phyloP scores from a whole-genome alignment of 1,284 basidiomycete species.

The Apiotrichum porosum region DNA sequence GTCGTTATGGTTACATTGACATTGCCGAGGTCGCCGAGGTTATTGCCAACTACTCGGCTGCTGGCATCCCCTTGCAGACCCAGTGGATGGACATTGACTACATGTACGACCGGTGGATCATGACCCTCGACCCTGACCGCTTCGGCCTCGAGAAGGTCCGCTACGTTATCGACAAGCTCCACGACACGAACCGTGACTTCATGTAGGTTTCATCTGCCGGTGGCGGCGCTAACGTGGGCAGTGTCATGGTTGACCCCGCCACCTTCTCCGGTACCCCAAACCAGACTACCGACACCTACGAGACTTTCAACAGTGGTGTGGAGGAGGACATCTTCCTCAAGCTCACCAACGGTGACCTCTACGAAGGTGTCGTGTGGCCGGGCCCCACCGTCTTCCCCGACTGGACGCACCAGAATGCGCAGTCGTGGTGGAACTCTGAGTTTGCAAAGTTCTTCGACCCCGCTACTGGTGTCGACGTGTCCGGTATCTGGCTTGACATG shows the following conservation, averaged over 20 bases:
- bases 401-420: slow-evolving; percentile 60
- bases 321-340: slow-evolving; percentile 60
- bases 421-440: slow-evolving; percentile 60
- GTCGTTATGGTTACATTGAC: slow-evolving; percentile 32
- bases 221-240: neutral
- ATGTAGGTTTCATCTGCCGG: slow-evolving; percentile 44
- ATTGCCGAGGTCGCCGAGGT: slow-evolving; percentile 31
- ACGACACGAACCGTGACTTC: slow-evolving; percentile 58
- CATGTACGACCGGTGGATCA: slow-evolving; percentile 48
- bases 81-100: slow-evolving; percentile 20
- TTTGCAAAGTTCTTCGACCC: slow-evolving; percentile 58
- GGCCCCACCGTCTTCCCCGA: slow-evolving; percentile 62
- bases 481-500: slow-evolving; percentile 63
- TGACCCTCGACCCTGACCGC: slow-evolving; percentile 64
- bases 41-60: slow-evolving; percentile 30
- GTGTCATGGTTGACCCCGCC: slow-evolving; percentile 57
- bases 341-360: slow-evolving; percentile 57
- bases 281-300: slow-evolving; percentile 50
- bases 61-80: slow-evolving; percentile 21
- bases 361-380: slow-evolving; percentile 65
- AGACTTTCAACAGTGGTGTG: slow-evolving; percentile 57
- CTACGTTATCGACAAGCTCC: slow-evolving; percentile 61
- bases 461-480: slow-evolving; percentile 17
- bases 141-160: slow-evolving; percentile 61
- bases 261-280: slow-evolving; percentile 45